Percentiles rank a stretch among this genome's conserved stretches.
phyloP scores from a whole-genome alignment of 75 land plant species.

The Chamaecyparis obtusa region DNA sequence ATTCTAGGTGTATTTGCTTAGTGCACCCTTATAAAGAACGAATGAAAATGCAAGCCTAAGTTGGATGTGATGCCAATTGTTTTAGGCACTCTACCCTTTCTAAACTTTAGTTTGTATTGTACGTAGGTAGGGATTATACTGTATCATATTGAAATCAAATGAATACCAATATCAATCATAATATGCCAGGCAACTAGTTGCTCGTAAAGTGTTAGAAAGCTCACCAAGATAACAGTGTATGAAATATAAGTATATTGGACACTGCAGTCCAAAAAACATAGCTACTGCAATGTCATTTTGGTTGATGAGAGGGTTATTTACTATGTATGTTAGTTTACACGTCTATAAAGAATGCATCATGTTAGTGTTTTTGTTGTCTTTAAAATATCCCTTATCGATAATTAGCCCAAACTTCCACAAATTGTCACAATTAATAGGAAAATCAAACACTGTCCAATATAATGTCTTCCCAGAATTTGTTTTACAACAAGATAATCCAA shows the following conservation, averaged over 20 bases:
- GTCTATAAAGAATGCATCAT: neutral
- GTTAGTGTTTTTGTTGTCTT: neutral
- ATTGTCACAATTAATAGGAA: no score
- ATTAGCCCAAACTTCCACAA: no score
- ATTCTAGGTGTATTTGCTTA: neutral
- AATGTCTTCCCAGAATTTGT: no score
- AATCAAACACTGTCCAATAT: no score
- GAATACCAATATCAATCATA: neutral
- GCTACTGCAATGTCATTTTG: neutral
- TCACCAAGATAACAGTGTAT: no score
- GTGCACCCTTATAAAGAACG: neutral
- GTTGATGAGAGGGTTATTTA: neutral
- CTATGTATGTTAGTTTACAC: neutral
- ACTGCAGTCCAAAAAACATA: no score
- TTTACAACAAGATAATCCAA: no score
- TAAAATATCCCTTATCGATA: no score
- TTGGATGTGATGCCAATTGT: neutral
- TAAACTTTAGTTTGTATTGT: neutral
- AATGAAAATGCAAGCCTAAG: no score
- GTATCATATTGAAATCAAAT: no score
- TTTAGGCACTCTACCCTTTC: neutral
- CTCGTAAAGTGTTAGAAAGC: neutral
- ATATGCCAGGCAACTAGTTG: neutral
- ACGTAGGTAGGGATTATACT: neutral
- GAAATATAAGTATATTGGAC: no score